A percentile compares a stretch with the other conserved stretches of the same genome.
Conservation (phyloP, 2,329 filamentous ascomycete genomes). For the Phaeosphaeriaceae sp. region DNA sequence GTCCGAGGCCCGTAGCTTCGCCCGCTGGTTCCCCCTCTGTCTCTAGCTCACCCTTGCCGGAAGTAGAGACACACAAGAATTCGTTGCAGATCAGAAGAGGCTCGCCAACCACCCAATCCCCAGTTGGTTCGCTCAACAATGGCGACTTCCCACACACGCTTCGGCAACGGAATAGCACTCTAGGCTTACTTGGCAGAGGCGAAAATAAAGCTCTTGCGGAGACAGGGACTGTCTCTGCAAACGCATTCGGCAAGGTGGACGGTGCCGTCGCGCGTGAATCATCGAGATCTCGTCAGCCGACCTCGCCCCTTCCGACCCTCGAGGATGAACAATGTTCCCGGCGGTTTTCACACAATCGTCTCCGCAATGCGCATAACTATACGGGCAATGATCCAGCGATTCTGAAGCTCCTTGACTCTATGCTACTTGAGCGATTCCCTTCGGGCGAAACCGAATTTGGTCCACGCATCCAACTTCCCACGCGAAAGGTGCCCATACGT, state of each 20-base stretch:
- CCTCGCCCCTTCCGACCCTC: conserved; percentile 34
- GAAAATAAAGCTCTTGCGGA: conserved; percentile 70
- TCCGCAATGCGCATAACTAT: conserved; percentile 79
- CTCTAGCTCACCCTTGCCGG: conserved; percentile 35
- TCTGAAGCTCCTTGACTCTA: conserved; percentile 75
- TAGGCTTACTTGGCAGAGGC: conserved; percentile 65
- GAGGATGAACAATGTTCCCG: conserved; percentile 34
- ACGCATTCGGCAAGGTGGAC: conserved; percentile 70
- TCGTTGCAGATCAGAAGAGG: conserved; percentile 37
- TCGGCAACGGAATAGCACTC: conserved; percentile 62
- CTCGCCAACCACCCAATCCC: conserved; percentile 35
- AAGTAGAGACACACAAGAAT: conserved; percentile 44
- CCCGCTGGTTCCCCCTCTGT: conserved; percentile 21
- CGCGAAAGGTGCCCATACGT: conserved; percentile 60
- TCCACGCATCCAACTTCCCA: conserved; percentile 76
- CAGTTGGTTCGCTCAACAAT: conserved; percentile 37
- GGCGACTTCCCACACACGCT: conserved; percentile 47
- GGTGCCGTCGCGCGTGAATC: conserved; percentile 49
- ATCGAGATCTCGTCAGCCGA: conserved; percentile 36
- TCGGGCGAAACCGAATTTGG: conserved; percentile 73
- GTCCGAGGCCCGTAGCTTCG: conserved; percentile 22
- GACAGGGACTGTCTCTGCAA: conserved; percentile 68
- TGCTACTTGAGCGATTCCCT: conserved; percentile 74
- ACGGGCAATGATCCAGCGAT: conserved; percentile 74
- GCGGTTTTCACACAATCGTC: conserved; percentile 52